Conservation (phyloP, 2,329 filamentous ascomycete species). For the Colletotrichum sp. region DNA sequence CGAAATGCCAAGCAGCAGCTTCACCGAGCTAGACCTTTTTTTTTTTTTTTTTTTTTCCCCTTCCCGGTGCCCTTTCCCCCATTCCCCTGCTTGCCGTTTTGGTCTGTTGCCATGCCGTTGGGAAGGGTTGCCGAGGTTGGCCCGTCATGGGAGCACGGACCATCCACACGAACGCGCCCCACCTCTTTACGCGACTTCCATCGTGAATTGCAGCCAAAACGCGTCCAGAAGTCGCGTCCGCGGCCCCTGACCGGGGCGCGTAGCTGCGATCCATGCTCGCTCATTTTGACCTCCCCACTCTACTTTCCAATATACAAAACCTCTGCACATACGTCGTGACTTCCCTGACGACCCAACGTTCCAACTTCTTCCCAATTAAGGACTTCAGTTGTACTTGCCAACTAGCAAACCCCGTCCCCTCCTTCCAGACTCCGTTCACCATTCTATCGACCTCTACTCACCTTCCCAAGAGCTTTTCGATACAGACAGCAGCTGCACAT, state of each 20-base stretch:
- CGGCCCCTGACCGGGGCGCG: slow-evolving; percentile 9
- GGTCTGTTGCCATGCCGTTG: neutral
- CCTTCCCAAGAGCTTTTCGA: neutral
- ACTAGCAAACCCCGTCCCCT: neutral
- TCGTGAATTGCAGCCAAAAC: slow-evolving; percentile 9
- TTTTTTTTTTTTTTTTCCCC: neutral
- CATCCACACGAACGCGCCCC: neutral
- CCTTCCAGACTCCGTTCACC: neutral
- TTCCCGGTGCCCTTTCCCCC: neutral
- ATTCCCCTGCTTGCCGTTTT: neutral
- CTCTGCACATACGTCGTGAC: slow-evolving; percentile 7
- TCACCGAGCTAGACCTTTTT: neutral
- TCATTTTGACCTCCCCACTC: slow-evolving; percentile 17
- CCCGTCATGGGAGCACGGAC: slow-evolving; percentile 3
- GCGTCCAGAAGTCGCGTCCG: slow-evolving; percentile 15
- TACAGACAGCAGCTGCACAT: neutral
- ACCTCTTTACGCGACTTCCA: slow-evolving; percentile 18
- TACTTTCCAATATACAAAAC: slow-evolving; percentile 18
- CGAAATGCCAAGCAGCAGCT: neutral
- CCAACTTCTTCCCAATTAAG: neutral
- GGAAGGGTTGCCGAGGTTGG: neutral
- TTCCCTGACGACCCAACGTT: neutral
- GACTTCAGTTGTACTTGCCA: neutral
- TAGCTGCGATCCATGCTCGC: slow-evolving; percentile 7
- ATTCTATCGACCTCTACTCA: neutral